Base-by-base conservation (phyloP, 139 green algal species). In the Chlamydomonas incerta region DNA sequence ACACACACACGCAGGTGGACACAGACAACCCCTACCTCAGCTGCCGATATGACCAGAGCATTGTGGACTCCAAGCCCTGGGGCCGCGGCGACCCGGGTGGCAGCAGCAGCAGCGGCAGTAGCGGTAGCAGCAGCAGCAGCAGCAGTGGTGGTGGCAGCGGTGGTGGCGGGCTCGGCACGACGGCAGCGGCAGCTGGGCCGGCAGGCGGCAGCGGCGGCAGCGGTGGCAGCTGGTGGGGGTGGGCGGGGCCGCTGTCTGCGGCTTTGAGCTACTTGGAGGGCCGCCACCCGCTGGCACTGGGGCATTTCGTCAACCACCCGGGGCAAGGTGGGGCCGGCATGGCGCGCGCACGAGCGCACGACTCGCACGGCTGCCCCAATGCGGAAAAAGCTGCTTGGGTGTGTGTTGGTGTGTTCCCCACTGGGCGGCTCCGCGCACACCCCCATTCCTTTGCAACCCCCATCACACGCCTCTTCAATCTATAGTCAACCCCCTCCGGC, bases 221-320 rank as follows among this genome's bases (percentile, higher is more conserved):
- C 41, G 8, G 41, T 50, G 8, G 41, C 41, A 50, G 41, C 41
- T 86, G 80, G 80, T 79, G 68, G 80, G 18, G 21, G 0, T 86
- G 80, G 80, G 46, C 52, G 11, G 80, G 80, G 18, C 80, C 80
- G 24, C 67, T 86, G 52, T 80, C 68, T 1, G 24, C 68, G 10
- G 26, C 47, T 3, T 57, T 90, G 50, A 29, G 13, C 15, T 15
- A 47, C 31, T 69, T 91, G 60, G 87, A 91, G 82, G 75, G 75
- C n/a, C 68, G 87, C 3, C 87, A 91, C 34, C 81, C 87, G 8
- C 82, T 88, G 47, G 87, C 87, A 9, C 58, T 91, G 35, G 87
- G 70, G 26, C 87, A 91, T 75, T 80, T 74, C 10, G 75, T 87
- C 55, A 91, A 91, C 82, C 87, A 91, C 60, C 87, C 87, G 55